Evolutionary conservation across 2,329 filamentous ascomycete genomes (phyloP), one percentile per base, ranked within the genome.

Genomic region (Arthrobotrys pseudoclavata): DNA sequence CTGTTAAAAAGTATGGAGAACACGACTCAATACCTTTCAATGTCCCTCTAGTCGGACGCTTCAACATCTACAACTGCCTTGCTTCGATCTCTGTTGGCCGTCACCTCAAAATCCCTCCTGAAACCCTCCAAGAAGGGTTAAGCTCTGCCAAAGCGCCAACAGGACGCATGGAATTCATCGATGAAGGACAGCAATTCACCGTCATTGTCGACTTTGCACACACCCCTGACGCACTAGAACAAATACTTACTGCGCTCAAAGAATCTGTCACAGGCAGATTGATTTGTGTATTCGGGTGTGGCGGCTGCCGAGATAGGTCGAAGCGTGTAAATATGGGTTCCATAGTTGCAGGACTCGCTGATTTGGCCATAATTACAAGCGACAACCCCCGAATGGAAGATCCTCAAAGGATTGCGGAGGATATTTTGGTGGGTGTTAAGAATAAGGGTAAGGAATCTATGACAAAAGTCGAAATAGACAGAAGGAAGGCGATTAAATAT

Each of bases 151-250:
- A 62, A 40, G 24, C 63, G 18, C 71, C 71, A 6, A 52, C 57
- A 0, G 71, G 71, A 40, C 55, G 71, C n/a, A 76, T 76, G 71
- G 71, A 76, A 24, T 64, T 69, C 18, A 76, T 76, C 13, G 29
- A 40, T 1, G 71, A 76, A 60, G 71, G 71, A 24, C 71, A 76
- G n/a, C 31, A 53, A 1, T 76, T 76, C 22, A 29, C 6, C 10
- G 48, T 76, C 3, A 67, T 76, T 2, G 71, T 76, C 4, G 71
- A 76, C 37, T 76, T 60, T 20, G 71, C 71, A 1, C 64, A 76
- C 29, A 76, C 22, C n/a, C 55, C 71, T 3, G 71, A 18, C 7
- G 57, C 34, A 0, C 57, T 76, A 0, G 12, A 66, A 31, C 4
- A 76, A 31, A 40, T 76, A 20, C 64, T 76, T 12, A 24, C 45